Evolutionary conservation across 2,329 filamentous ascomycete genomes (phyloP).

Genomic region (Aspergillus udagawae): DNA sequence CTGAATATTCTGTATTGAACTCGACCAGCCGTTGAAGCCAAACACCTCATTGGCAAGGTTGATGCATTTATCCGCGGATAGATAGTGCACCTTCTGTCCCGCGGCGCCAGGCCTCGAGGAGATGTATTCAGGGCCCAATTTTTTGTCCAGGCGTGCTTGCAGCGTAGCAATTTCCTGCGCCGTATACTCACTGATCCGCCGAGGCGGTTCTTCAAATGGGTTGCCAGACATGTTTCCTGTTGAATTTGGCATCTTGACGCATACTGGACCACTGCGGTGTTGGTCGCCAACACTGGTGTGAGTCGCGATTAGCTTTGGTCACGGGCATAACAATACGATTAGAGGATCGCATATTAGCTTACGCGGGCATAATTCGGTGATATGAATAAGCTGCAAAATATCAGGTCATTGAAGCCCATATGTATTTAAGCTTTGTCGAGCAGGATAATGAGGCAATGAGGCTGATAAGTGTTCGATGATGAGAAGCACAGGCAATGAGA

Average conservation of each 20-base stretch:
- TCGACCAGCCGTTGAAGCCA: conserved; percentile 97
- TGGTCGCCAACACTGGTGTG: conserved; percentile 63
- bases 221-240: conserved; percentile 51
- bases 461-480: conserved; percentile 7
- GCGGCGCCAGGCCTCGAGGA: conserved; percentile 79
- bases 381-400: conserved; percentile 6
- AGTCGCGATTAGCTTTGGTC: conserved; percentile 19
- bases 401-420: conserved; percentile 1
- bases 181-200: conserved; percentile 73
- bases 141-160: conserved; percentile 81
- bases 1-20: conserved; percentile 88
- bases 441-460: not conserved
- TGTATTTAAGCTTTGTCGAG: not conserved
- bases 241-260: conserved; percentile 41
- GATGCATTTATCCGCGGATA: conserved; percentile 96
- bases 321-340: not conserved
- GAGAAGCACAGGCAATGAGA: conserved; percentile 14
- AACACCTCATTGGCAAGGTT: conserved; percentile 92
- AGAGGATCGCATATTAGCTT: conserved; percentile 18
- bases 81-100: conserved; percentile 84
- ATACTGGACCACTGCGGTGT: conserved; percentile 46
- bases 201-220: conserved; percentile 72
- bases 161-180: conserved; percentile 87
- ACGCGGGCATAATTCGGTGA: conserved; percentile 45
- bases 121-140: conserved; percentile 93